Conservation (phyloP, 805 yeast species). For the Myxozyma kluyveri region DNA sequence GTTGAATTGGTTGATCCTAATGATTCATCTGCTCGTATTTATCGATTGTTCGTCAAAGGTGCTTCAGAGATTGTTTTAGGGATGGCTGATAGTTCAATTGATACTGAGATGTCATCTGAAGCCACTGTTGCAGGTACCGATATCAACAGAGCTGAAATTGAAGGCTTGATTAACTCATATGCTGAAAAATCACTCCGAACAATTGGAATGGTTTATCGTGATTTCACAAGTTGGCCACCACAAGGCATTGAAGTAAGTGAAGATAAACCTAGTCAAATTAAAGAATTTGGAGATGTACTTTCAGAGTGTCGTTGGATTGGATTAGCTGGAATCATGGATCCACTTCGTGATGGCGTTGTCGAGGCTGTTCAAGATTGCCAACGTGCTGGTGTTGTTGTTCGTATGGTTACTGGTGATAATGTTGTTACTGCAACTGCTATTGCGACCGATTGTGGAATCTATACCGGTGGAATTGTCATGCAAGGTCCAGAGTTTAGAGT, state of each 20-base stretch:
- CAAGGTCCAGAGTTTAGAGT: conserved; percentile 90
- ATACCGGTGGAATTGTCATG: conserved; percentile 62
- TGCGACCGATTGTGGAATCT: conserved; percentile 79
- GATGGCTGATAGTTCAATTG: conserved; percentile 40
- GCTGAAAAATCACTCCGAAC: conserved; percentile 85
- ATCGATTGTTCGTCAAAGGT: conserved; percentile 76
- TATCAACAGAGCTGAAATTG: conserved; percentile 36
- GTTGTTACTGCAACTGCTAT: conserved; percentile 88
- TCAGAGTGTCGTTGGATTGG: conserved; percentile 56
- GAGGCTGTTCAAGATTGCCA: conserved; percentile 84
- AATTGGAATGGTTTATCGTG: conserved; percentile 80
- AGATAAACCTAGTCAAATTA: conserved; percentile 31
- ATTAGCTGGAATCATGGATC: conserved; percentile 92
- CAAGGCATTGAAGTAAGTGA: conserved; percentile 35
- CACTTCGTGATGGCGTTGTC: conserved; percentile 84
- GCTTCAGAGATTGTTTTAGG: conserved; percentile 86
- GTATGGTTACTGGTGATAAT: conserved; percentile 99
- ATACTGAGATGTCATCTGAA: neutral
- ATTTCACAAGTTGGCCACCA: conserved; percentile 72
- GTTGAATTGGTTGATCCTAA: conserved; percentile 46
- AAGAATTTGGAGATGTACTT: conserved; percentile 28
- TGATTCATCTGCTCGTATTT: conserved; percentile 31
- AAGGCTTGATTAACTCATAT: conserved; percentile 50
- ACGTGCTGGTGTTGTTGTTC: conserved; percentile 87
- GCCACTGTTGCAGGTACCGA: conserved; percentile 34